Evolutionary conservation across 768 basidiomycete genomes (phyloP), one percentile per base, ranked within the genome.

Genomic region (Boletus barrowsii): DNA sequence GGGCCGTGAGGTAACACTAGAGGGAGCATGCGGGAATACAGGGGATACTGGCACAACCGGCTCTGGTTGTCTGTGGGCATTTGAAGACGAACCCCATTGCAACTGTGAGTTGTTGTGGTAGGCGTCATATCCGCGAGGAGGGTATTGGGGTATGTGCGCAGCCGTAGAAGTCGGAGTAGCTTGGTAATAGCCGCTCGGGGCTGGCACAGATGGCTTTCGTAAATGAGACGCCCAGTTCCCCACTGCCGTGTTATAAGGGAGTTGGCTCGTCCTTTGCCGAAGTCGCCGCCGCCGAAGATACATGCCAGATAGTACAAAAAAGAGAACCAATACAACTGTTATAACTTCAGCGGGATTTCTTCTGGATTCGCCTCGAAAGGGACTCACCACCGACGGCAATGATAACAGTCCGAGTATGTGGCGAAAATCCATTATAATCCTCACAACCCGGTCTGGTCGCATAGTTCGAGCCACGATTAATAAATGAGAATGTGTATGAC

Each of bases 351-450:
- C 50, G 4, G 5, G 26, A 13, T 33, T 35, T 35, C 13, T 35
- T 3, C 8, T 33, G 13, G 44, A 3, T 10, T 22, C 8, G 11
- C 26, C 4, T 18, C 40, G 20, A 2, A 17, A 22, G 22, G 52
- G 37, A 53, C 65, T 55, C 2, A 65, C 66, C 63, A 42, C 29
- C 10, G 4, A 5, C 35, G 17, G 11, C 37, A 11, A 51, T 13
- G 15, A 47, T 10, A n/a, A 18, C 24, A 9, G 49, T 32, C 40
- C 48, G 14, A 5, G 35, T 46, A 11, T 11, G 22, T 17, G 13
- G 35, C 13, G 56, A 24, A 9, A 42, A 1, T 5, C 7, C 41
- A 32, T 22, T 20, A 33, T 33, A 6, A n/a, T 26, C 26, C 26
- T 9, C 33, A 47, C 59, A 64, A 26, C 33, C 33, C 13, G 14